phyloP scores from a whole-genome alignment of 805 yeast genomes.

The Cyberlindnera meyerae region DNA sequence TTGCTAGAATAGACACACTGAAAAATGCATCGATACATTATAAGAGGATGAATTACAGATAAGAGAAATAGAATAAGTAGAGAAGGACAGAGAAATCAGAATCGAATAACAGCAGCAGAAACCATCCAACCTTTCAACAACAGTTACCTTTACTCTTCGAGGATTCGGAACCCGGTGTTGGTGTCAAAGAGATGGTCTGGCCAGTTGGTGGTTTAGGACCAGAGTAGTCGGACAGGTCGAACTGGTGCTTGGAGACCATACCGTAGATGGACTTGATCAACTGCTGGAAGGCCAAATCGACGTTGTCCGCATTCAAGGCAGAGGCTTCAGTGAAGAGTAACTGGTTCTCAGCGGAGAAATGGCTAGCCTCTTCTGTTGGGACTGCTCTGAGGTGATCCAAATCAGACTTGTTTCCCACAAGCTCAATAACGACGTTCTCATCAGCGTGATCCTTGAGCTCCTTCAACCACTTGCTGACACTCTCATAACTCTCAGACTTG shows the following conservation, averaged over 20 bases:
- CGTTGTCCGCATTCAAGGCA: conserved; percentile 91
- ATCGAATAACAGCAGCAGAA: neutral
- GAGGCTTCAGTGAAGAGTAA: conserved; percentile 93
- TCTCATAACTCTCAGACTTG: conserved; percentile 81
- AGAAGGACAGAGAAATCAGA: neutral
- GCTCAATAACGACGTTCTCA: conserved; percentile 89
- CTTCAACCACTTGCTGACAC: conserved; percentile 83
- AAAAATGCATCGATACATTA: too few relatives aligned
- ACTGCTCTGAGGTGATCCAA: conserved; percentile 91
- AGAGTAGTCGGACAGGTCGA: conserved; percentile 73
- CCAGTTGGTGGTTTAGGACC: conserved; percentile 72
- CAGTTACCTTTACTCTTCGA: conserved; percentile 48
- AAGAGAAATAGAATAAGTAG: too few relatives aligned
- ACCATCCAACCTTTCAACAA: conserved; percentile 46
- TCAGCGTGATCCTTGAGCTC: conserved; percentile 90
- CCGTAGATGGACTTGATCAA: conserved; percentile 89
- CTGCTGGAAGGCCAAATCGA: conserved; percentile 90
- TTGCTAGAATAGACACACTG: too few relatives aligned
- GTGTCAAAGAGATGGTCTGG: conserved; percentile 88
- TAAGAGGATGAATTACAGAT: too few relatives aligned
- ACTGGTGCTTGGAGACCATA: conserved; percentile 89
- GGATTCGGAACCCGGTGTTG: conserved; percentile 82
- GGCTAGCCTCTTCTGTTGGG: conserved; percentile 95
- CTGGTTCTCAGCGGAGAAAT: conserved; percentile 88
- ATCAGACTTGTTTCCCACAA: conserved; percentile 90